These are phyloP conservation scores for Ceratocystis huliohia DNA, from an alignment of 2,329 filamentous ascomycete genomes.

Conservation along the genomic window DNA sequence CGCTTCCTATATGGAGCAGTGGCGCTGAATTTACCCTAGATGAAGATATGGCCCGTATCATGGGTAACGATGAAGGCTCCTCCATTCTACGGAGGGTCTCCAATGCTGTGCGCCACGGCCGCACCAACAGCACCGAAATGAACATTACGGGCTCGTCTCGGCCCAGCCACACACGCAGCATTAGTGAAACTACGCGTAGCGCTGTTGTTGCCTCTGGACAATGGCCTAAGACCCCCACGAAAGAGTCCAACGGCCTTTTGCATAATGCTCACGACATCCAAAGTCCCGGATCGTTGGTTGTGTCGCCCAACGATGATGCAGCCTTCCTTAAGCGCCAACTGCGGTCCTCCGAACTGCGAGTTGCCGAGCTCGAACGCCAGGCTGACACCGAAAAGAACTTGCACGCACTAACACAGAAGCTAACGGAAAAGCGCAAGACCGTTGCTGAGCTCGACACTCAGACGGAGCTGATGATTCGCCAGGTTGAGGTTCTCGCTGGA, in stretches of 20 bases:
- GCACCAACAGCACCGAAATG: constrained; percentile 66
- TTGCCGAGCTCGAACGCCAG: constrained; percentile 75
- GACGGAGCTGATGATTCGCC: constrained; percentile 86
- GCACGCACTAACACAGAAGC: constrained; percentile 70
- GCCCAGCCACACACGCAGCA: constrained; percentile 44
- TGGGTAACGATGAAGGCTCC: constrained; percentile 63
- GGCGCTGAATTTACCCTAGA: constrained; percentile 88
- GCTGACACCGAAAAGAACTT: constrained; percentile 52
- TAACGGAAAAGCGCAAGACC: constrained; percentile 87
- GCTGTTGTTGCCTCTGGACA: constrained; percentile 47
- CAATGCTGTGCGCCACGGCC: constrained; percentile 83
- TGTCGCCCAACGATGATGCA: constrained; percentile 46
- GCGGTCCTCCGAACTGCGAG: constrained; percentile 66
- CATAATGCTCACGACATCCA: constrained; percentile 44
- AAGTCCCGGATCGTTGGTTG: constrained; percentile 55
- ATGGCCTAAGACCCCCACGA: constrained; percentile 56
- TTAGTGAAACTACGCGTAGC: constrained; percentile 51
- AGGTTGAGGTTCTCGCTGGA: constrained; percentile 78
- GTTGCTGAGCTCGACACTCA: constrained; percentile 90
- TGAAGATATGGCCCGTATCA: constrained; percentile 83
- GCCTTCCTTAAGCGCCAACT: constrained; percentile 61
- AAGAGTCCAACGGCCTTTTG: constrained; percentile 37
- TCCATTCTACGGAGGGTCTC: constrained; percentile 81
- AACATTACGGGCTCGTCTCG: constrained; percentile 27
- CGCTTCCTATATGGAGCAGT: constrained; percentile 59